These are phyloP conservation scores for Pestalotiopsis sp. DNA, from an alignment of 2,329 filamentous ascomycete genomes.

Conservation along the genomic window DNA sequence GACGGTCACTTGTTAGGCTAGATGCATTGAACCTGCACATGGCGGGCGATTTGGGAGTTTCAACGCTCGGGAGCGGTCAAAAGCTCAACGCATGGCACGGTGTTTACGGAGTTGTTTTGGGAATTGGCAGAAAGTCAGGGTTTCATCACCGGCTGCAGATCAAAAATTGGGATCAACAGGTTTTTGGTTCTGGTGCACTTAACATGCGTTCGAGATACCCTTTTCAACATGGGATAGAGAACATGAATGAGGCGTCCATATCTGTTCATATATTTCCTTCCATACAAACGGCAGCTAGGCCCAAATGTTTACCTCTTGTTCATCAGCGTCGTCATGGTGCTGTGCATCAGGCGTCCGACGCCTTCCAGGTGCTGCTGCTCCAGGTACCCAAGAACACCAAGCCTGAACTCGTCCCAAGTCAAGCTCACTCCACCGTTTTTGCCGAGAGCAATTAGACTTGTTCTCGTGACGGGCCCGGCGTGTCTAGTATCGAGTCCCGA, in stretches of 20 bases:
- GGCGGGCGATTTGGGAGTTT: not conserved
- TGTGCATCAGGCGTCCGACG: slow-evolving; percentile 73
- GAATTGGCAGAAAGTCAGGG: not conserved
- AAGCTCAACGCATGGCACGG: slow-evolving; percentile 7
- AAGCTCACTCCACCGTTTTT: slow-evolving; percentile 67
- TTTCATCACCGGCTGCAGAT: slow-evolving; percentile 13
- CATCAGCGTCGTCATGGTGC: slow-evolving; percentile 77
- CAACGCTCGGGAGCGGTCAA: not conserved
- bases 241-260: not conserved
- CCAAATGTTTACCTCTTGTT: slow-evolving; percentile 35
- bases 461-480: slow-evolving; percentile 71
- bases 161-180: not conserved
- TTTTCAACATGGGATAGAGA: slow-evolving; percentile 33
- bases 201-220: slow-evolving; percentile 26
- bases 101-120: slow-evolving; percentile 2
- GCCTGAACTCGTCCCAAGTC: slow-evolving; percentile 74
- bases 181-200: slow-evolving; percentile 6
- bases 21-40: not conserved
- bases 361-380: slow-evolving; percentile 66
- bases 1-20: not conserved
- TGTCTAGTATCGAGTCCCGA: slow-evolving; percentile 52
- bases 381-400: slow-evolving; percentile 71
- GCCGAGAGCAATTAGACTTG: slow-evolving; percentile 63
- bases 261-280: not conserved
- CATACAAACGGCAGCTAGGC: not conserved